Base-by-base conservation (phyloP, 2,329 filamentous ascomycete species). In the Chaetomium sp. region DNA sequence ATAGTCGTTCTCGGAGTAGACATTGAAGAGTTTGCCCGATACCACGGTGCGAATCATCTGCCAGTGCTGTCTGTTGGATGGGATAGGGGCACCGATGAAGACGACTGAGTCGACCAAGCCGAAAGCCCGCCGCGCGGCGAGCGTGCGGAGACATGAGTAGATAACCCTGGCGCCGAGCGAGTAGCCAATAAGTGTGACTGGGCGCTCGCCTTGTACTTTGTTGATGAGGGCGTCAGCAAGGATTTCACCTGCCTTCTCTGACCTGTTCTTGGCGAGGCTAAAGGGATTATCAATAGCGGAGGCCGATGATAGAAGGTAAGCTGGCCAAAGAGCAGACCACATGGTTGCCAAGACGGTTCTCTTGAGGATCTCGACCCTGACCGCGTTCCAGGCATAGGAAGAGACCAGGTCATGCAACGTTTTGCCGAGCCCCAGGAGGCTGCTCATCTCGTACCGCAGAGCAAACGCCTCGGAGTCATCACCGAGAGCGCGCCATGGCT, bases 1-100 rank as follows among this genome's bases (percentile, higher is more conserved):
- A 72, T 92, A 91, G 76, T 97, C 93, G 66, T 95, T 93, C 60
- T 89, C 87, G 1, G 91, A 94, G 77, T 90, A 97, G 9, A 94
- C 92, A 71, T 97, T 97, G 71, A 96, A 90, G 8, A 97, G 83
- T 64, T 90, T 85, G 2, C 93, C 93, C 1, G 89, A 86, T 0
- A 96, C 92, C 0, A 94, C 91, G 53, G 85, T 87, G 33, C 92
- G 86, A 69, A 96, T 86, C 45, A 86, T 81, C 53, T 88, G 84
- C 93, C 93, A 97, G 70, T 92, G 87, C 1, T 82, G 82, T 0
- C 85, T 77, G 53, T 89, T 85, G 0, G 89, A 91, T 0, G 93
- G 92, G 0, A 90, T 87, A 0, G 93, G 92, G 0, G 91, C 84
- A 2, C 93, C 93, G 64, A 97, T 90, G 6, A 97, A 78, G 4